Evolutionary conservation across 164 flowering plant species (phyloP), one percentile per base, ranked within the genome.

Genomic region (Cinnamomum micranthum): DNA sequence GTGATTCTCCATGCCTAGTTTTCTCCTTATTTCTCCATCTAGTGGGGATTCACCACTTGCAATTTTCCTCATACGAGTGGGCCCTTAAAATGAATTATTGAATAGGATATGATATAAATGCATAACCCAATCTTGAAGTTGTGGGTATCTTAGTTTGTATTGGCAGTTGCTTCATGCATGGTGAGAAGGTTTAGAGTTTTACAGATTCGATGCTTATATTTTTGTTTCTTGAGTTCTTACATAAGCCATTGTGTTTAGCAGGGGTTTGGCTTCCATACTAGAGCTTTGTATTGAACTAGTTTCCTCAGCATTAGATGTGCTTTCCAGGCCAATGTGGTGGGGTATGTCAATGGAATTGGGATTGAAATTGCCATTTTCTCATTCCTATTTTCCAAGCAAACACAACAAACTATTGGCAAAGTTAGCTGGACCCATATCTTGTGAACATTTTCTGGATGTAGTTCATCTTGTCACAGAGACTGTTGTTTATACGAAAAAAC

Each of bases 321-420:
- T 86, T 69, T 75, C 89, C 50, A 78, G 85, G 75, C 97, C 97
- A 66, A 83, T 84, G 74, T 73, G 82, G 81, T 93, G 97, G 97
- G 91, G 87, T 63, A 69, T 91, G 69, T 72, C 88, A 23, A 50
- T 76, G 81, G 91, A 89, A 71, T 67, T 85, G 73, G 92, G 89
- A 74, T 80, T 83, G 47, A 86, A 81, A 73, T 86, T 91, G 68
- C 94, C 89, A 67, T 89, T 88, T 79, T 86, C 90, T 75, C 69
- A 64, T 78, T 91, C 95, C 31, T 93, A 88, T 83, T 89, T 91
- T 74, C 94, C 91, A 3, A 23, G 59, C 70, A 74, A 81, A 63
- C 80, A 77, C 58, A 69, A 71, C 0, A 24, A 10, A 6, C 60
- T 89, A 28, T 58, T 86, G 77, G 79, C 77, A 77, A 81, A 60